Conservation (phyloP, 768 basidiomycete species). For the Xanthoconium stramineum region DNA sequence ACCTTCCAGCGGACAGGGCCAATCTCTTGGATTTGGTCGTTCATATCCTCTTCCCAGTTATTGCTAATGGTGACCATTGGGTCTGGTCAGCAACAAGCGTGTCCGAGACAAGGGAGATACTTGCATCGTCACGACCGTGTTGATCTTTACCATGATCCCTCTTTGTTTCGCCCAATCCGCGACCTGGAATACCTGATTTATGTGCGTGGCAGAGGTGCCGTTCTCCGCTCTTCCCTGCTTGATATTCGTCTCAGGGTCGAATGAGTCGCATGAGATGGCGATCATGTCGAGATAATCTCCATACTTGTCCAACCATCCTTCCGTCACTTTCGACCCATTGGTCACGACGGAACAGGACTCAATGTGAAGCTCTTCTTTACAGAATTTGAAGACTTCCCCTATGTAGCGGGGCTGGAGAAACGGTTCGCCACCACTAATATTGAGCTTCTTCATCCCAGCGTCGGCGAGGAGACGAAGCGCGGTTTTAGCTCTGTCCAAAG, state of each 20-base stretch:
- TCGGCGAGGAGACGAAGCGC: conserved; percentile 31
- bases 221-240: conserved; percentile 35
- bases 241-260: conserved; percentile 35
- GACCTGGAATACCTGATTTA: conserved; percentile 34
- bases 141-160: conserved; percentile 39
- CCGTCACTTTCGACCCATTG: conserved; percentile 41
- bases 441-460: conserved; percentile 36
- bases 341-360: conserved; percentile 35
- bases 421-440: conserved; percentile 37
- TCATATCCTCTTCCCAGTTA: conserved; percentile 37
- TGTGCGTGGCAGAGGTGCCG: conserved; percentile 30
- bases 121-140: conserved; percentile 28
- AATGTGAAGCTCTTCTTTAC: conserved; percentile 35
- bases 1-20: conserved; percentile 36
- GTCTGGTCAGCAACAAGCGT: neutral
- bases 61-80: conserved; percentile 17
- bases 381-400: conserved; percentile 37
- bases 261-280: conserved; percentile 42
- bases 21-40: conserved; percentile 27
- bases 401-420: conserved; percentile 38
- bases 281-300: conserved; percentile 40
- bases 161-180: conserved; percentile 33
- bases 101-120: neutral
- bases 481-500: conserved; percentile 34
- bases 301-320: conserved; percentile 39